Evolutionary conservation across 2,329 filamentous ascomycete genomes (phyloP), one percentile per base, ranked within the genome.

Genomic region (Botrytis fabae): DNA sequence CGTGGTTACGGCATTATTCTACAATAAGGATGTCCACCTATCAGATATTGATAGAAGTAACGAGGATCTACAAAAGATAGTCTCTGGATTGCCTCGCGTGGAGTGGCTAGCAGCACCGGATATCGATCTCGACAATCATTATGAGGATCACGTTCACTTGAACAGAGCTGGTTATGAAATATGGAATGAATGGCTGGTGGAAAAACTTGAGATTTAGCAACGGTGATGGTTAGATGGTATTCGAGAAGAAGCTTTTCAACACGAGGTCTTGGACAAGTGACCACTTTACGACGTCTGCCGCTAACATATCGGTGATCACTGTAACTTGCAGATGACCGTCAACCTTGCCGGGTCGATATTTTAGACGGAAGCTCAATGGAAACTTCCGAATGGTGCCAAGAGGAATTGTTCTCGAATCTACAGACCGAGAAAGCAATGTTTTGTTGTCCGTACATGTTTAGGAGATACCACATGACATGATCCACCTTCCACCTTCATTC

Each of bases 101-200:
- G 61, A 71, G 54, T 76, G 68, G 71, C 40, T 75, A n/a, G 60
- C 51, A 10, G 73, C 75, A 38, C 75, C 75, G 16, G 32, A n/a
- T 12, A 44, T 54, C 7, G 32, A 60, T n/a, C 63, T 18, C 40
- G 63, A 71, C 14, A 40, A 59, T 16, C 51, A 70, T 38, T 69
- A 71, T 51, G 74, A 61, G 16, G 75, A 76, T 73, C 73, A 76
- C 69, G 73, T 75, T 20, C 75, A 76, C 68, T 63, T 75, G 42
- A 74, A 75, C 68, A 54, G 74, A 69, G 69, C 64, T 48, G 75
- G 75, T 7, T 76, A 76, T 64, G 25, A 54, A 25, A 62, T 76
- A n/a, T 76, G 75, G 75, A 66, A 76, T 46, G 44, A 61, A 48
- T 71, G 70, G 70, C 18, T 66, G 48, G 61, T 66, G 61, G 25